These are phyloP conservation scores for Globisporangium emineosum DNA, from an alignment of 352 stramenopile genomes.

Conservation along the genomic window DNA sequence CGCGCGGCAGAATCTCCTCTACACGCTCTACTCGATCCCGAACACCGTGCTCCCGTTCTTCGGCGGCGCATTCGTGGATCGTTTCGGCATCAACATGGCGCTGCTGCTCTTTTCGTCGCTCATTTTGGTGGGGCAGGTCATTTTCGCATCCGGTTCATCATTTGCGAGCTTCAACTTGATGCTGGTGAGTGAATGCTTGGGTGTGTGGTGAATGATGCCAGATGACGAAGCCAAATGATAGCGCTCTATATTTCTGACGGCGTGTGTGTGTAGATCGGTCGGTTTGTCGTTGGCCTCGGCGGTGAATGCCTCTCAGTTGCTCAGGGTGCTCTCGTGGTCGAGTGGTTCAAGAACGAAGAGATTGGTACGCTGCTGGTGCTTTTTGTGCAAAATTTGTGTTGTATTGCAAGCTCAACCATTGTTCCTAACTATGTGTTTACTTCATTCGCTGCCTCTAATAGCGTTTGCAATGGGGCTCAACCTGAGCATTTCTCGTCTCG, in stretches of 20 bases:
- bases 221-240: too few relatives aligned
- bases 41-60: conserved; percentile 94
- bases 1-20: conserved; percentile 83
- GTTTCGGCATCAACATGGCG: conserved; percentile 56
- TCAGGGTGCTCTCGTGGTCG: conserved; percentile 85
- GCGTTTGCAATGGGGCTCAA: conserved; percentile 91
- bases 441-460: conserved; percentile 10
- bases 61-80: conserved; percentile 90
- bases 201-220: neutral
- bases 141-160: conserved; percentile 86
- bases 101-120: conserved; percentile 84
- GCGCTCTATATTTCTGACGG: neutral
- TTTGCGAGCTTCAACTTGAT: conserved; percentile 76
- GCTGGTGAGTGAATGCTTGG: conserved; percentile 23
- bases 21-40: conserved; percentile 92
- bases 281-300: conserved; percentile 91
- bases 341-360: conserved; percentile 93
- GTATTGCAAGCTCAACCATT: neutral
- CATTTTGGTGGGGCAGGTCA: conserved; percentile 81
- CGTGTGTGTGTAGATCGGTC: conserved; percentile 32
- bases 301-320: conserved; percentile 90
- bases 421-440: neutral
- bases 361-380: conserved; percentile 32
- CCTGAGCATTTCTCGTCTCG: conserved; percentile 86
- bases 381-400: neutral